Percentiles rank a stretch among this genome's conserved stretches.
Evolutionary conservation across 306 rosid species (phyloP).

Genomic region (Chamaecrista fasciculata): DNA sequence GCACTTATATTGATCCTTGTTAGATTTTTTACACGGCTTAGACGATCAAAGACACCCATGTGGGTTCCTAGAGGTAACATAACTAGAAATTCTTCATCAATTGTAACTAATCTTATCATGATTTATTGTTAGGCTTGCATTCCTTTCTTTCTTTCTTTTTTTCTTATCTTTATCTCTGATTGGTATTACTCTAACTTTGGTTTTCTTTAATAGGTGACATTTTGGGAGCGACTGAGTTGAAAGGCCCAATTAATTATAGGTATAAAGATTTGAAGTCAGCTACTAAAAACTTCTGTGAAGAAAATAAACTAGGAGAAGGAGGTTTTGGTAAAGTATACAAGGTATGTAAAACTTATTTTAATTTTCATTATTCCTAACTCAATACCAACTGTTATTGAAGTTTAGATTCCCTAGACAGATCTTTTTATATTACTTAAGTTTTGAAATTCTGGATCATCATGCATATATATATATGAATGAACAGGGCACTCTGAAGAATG

Average conservation of each 20-base stretch:
- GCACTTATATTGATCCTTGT: not conserved
- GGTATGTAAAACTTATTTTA: slow-evolving; percentile 34
- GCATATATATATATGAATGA: not conserved
- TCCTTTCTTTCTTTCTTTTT: no score
- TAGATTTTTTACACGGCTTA: not conserved
- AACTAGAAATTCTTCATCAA: no score
- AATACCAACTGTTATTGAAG: no score
- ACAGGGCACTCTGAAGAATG: slow-evolving; percentile 45
- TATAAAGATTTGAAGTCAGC: not conserved
- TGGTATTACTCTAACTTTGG: no score
- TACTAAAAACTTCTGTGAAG: not conserved
- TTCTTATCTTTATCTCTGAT: no score
- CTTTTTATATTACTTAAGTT: no score
- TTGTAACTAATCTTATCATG: no score
- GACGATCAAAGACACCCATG: not conserved
- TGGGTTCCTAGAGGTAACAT: not conserved
- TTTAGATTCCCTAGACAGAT: no score
- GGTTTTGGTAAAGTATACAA: slow-evolving; percentile 18
- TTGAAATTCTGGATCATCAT: not conserved
- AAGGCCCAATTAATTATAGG: not conserved
- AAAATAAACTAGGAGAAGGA: slow-evolving; percentile 12
- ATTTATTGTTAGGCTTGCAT: no score
- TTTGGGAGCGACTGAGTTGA: not conserved
- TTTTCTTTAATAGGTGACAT: slow-evolving; percentile 30
- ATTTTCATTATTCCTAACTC: not conserved